Percentiles rank a stretch among this genome's conserved stretches.
These are phyloP conservation scores for Lactifluus volemus DNA, from an alignment of 768 basidiomycete species.

Conservation along the genomic window DNA sequence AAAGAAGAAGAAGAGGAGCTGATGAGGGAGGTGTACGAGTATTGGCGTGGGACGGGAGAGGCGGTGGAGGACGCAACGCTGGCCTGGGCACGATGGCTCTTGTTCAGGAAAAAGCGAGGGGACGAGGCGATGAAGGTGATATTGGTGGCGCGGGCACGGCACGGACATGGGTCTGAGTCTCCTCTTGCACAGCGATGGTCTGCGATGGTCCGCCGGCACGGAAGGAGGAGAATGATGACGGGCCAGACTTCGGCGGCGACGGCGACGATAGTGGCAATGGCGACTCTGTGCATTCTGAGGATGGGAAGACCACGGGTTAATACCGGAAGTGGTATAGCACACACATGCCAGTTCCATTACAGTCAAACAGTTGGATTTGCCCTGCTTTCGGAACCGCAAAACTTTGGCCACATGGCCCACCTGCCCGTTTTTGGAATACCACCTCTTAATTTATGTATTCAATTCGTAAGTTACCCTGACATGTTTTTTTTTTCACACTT, in stretches of 20 bases:
- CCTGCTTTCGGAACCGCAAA: not conserved
- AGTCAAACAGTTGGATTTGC: too few species aligned
- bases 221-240: not conserved
- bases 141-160: conserved; percentile 27
- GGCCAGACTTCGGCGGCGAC: not conserved
- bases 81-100: conserved; percentile 42
- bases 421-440: too few species aligned
- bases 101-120: conserved; percentile 21
- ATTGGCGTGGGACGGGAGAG: conserved; percentile 35
- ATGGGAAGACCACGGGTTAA: too few species aligned
- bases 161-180: conserved; percentile 23
- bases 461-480: not conserved
- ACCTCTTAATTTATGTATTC: not conserved
- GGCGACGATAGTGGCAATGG: not conserved
- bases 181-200: conserved; percentile 32
- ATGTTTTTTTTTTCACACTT: not conserved
- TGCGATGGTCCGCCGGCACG: conserved; percentile 4
- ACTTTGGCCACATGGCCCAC: not conserved
- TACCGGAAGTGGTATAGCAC: not conserved
- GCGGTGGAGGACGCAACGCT: conserved; percentile 31
- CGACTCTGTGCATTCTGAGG: not conserved
- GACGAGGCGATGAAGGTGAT: conserved; percentile 33
- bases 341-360: too few species aligned
- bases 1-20: conserved; percentile 21
- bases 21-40: conserved; percentile 32